Conservation (phyloP, 345 rosid species). For the Eucalyptus rudis region DNA sequence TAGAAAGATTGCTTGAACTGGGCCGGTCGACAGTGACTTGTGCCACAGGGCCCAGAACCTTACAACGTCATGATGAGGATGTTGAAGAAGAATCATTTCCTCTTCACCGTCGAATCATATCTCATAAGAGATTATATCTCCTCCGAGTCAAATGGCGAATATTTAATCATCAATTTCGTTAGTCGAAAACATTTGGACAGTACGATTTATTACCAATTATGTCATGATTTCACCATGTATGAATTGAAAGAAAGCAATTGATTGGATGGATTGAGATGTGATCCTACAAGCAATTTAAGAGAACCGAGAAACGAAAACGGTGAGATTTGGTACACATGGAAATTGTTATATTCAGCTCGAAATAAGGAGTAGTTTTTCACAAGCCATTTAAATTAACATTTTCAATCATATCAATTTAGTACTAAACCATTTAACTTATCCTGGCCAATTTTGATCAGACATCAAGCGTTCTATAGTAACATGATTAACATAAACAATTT, state of each 20-base stretch:
- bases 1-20: neutral
- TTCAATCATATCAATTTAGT: neutral
- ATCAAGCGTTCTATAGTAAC: too few relatives aligned
- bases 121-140: neutral
- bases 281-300: neutral
- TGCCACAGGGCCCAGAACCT: neutral
- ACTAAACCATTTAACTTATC: neutral
- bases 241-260: neutral
- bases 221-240: neutral
- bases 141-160: too few relatives aligned
- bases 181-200: neutral
- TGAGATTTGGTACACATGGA: neutral
- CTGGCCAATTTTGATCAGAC: fast-evolving
- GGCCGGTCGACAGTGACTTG: neutral
- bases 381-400: neutral
- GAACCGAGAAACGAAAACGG: neutral
- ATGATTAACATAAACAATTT: fast-evolving
- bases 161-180: neutral
- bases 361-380: neutral
- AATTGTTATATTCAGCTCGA: neutral
- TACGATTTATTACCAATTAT: neutral
- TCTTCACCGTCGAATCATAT: neutral
- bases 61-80: neutral
- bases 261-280: neutral
- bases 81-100: neutral